Conservation (phyloP, 805 yeast species). For the Candida namnaoensis region DNA sequence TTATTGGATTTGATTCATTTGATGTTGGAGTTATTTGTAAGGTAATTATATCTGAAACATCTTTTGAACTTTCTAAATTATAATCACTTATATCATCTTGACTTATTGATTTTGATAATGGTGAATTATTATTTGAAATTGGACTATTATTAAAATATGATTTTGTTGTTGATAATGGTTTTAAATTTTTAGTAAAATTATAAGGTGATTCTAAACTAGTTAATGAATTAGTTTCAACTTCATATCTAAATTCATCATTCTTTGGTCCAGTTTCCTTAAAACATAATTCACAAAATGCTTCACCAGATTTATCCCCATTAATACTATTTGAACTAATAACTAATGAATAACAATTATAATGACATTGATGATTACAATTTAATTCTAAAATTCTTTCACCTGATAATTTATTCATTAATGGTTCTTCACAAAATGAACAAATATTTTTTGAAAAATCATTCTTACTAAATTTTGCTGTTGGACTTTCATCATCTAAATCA, state of each 20-base stretch:
- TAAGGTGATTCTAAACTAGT: too few species aligned
- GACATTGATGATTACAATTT: constrained; percentile 34
- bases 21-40: background rate
- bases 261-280: constrained; percentile 14
- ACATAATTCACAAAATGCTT: constrained; percentile 10
- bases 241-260: constrained; percentile 19
- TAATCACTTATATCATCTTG: too few species aligned
- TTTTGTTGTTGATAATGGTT: too few species aligned
- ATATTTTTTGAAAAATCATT: constrained; percentile 16
- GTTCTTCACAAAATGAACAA: constrained; percentile 39
- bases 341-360: constrained; percentile 32
- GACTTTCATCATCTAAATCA: background rate
- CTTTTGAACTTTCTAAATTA: too few species aligned
- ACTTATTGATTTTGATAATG: too few species aligned
- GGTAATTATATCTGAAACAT: background rate
- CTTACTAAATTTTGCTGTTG: constrained; percentile 4
- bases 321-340: constrained; percentile 9
- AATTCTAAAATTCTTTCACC: constrained; percentile 35
- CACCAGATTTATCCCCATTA: constrained; percentile 2
- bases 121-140: too few species aligned
- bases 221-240: constrained; percentile 13
- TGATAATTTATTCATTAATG: constrained; percentile 24
- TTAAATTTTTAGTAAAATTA: too few species aligned
- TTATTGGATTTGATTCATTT: constrained; percentile 6
- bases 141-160: too few species aligned